These are phyloP conservation scores for Talaromyces verruculosus DNA, from an alignment of 2,329 filamentous ascomycete species.

Conservation along the genomic window DNA sequence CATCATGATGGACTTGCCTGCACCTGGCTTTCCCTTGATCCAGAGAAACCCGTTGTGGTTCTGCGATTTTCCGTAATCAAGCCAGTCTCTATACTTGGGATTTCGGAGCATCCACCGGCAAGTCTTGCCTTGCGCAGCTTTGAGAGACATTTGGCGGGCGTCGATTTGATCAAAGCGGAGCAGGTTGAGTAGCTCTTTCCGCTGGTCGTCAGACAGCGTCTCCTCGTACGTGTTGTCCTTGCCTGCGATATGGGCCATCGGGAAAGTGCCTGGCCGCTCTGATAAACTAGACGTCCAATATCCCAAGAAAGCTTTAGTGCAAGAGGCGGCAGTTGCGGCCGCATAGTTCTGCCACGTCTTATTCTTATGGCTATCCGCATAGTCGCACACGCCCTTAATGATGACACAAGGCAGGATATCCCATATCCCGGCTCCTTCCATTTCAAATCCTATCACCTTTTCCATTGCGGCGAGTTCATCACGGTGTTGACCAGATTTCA, in stretches of 20 bases:
- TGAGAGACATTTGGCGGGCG: background rate
- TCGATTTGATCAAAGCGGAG: constrained; percentile 32
- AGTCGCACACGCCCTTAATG: background rate
- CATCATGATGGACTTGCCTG: constrained; percentile 50
- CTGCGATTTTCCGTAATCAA: constrained; percentile 22
- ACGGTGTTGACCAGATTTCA: background rate
- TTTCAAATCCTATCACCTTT: background rate
- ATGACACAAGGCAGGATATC: background rate
- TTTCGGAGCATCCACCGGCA: background rate
- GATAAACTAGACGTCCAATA: background rate
- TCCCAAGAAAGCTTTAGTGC: background rate
- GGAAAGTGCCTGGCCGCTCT: background rate
- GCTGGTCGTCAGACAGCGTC: background rate
- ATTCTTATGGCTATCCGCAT: background rate
- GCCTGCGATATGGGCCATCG: background rate
- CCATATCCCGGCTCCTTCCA: background rate
- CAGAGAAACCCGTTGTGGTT: constrained; percentile 33
- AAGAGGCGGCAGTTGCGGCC: background rate
- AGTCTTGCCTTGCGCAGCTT: background rate
- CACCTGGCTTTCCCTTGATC: constrained; percentile 44
- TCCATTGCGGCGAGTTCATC: background rate
- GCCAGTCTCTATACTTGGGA: background rate
- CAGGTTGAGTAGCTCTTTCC: background rate
- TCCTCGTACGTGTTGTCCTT: background rate
- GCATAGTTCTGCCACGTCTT: background rate